Conservation (phyloP, 2,329 filamentous ascomycete genomes). For the Phoma sp. region DNA sequence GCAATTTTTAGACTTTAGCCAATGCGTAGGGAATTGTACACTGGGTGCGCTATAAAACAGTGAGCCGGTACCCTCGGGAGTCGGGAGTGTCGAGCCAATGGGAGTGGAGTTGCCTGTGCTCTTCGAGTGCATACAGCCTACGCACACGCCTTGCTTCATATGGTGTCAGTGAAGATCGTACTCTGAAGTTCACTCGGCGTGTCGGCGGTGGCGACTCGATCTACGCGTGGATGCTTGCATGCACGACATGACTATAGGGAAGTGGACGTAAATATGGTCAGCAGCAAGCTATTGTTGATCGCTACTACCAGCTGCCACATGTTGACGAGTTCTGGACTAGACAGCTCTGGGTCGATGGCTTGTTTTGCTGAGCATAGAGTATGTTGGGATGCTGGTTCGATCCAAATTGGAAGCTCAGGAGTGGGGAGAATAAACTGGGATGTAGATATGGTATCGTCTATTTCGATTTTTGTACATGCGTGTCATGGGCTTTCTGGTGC, state of each 20-base stretch:
- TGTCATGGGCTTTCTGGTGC: not conserved
- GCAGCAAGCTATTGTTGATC: not conserved
- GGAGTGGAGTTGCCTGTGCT: not conserved
- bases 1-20: not conserved
- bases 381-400: not conserved
- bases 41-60: not conserved
- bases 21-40: not conserved
- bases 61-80: conserved; percentile 6
- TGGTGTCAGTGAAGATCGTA: not conserved
- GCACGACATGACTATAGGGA: not conserved
- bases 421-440: not conserved
- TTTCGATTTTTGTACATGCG: not conserved
- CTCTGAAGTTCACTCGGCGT: not conserved
- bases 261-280: not conserved
- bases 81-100: conserved; percentile 6
- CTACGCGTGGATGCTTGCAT: not conserved
- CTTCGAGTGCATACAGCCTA: conserved; percentile 6
- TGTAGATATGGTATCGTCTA: not conserved
- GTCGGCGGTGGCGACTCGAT: not conserved
- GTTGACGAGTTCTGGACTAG: not conserved
- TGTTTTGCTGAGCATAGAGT: not conserved
- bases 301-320: not conserved
- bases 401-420: not conserved
- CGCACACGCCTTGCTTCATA: not conserved
- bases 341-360: not conserved